Base-by-base conservation (phyloP, 208 protist genomes). In the Trypanosoma brucei region DNA sequence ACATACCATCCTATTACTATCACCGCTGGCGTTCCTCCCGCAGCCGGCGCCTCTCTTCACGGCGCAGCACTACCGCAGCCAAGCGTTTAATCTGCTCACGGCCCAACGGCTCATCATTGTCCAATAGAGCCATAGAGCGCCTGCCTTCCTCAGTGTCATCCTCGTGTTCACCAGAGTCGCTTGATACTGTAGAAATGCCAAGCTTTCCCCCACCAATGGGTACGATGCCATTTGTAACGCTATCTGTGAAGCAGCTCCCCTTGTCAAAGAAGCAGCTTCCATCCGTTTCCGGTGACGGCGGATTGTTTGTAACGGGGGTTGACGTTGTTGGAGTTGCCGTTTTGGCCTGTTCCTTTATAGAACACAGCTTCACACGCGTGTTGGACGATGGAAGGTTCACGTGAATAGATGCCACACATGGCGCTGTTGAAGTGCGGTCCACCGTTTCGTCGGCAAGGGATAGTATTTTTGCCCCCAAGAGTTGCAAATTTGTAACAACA, bases 61-160 rank as follows among this genome's bases (percentile, higher is more conserved):
- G 73, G 9, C 57, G 48, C 34, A 78, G 39, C 1, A 90, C 69
- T 31, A 70, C 37, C 33, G 68, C 72, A 1, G 83, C 79, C 68
- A 90, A 78, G 34, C 63, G 55, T 70, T 90, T 90, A 38, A 90
- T 77, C 58, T 90, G 80, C 6, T 79, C 79, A 8, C 83, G 77
- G 22, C 58, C 55, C 48, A 90, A 72, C 38, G 83, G 83, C 14
- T 84, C 83, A 38, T 80, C 75, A 33, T 56, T 59, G 3, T 65
- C 55, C 5, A 60, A 22, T 3, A 61, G 69, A 70, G 44, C 44
- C 0, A 59, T 62, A 0, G 50, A 36, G 38, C 35, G 44, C 2
- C 38, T 64, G 44, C 42, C 52, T 0, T 46, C 51, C 36, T 30
- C 42, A 6, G 31, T 31, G 0, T 1, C 45, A 30, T 45, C 44